A percentile compares a stretch with the other conserved stretches of the same genome.
Evolutionary conservation across 345 rosid species (phyloP).

Genomic region (Camelina sativa): DNA sequence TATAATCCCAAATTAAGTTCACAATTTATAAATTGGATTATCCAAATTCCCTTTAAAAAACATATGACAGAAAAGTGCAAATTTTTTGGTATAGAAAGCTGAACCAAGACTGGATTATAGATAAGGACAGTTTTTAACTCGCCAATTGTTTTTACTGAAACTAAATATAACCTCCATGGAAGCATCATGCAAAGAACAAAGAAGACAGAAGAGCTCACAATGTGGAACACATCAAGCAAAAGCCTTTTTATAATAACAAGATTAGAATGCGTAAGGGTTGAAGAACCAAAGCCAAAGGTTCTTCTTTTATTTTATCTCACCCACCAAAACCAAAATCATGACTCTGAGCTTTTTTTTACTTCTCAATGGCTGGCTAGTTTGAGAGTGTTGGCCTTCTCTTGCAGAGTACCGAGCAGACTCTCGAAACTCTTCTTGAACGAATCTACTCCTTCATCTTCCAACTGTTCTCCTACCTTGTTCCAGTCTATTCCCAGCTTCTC

Average conservation of each 20-base stretch:
- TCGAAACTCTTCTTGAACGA: slow-evolving; percentile 95
- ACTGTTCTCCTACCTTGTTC: slow-evolving; percentile 76
- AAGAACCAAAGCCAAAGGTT: slow-evolving; percentile 34
- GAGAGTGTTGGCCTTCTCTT: slow-evolving; percentile 94
- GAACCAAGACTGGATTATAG: too few species aligned
- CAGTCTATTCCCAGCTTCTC: slow-evolving; percentile 97
- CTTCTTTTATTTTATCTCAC: slow-evolving; percentile 37
- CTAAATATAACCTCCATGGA: neutral
- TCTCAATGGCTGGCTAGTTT: slow-evolving; percentile 73
- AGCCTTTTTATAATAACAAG: slow-evolving; percentile 20
- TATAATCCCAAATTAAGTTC: too few species aligned
- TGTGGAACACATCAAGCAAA: slow-evolving; percentile 27
- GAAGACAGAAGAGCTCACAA: neutral
- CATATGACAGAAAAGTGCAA: too few species aligned
- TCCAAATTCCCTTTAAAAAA: too few species aligned
- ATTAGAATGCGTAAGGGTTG: neutral
- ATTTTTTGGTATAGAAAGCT: too few species aligned
- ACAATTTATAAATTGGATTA: too few species aligned
- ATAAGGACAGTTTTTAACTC: too few species aligned
- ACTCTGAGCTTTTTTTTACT: too few species aligned
- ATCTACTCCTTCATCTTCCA: slow-evolving; percentile 91
- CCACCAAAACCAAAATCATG: slow-evolving; percentile 15
- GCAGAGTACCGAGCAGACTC: slow-evolving; percentile 87
- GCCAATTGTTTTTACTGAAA: too few species aligned
- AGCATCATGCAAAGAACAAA: neutral